phyloP scores from a whole-genome alignment of 495 filamentous ascomycete genomes.

The Sabuloglossum arenarium region DNA sequence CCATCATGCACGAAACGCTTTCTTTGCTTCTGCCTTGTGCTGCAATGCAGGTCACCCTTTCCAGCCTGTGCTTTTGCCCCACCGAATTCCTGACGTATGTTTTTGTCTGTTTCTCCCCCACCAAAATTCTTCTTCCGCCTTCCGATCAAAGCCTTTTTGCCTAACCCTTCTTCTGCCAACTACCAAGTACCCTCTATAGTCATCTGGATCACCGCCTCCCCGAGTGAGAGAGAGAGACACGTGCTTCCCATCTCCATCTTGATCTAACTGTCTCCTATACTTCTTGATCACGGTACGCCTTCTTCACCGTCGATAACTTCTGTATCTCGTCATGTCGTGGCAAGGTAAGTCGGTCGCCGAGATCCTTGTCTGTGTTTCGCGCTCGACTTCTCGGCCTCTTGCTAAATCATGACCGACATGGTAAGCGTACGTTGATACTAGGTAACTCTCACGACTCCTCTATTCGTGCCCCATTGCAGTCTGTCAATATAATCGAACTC shows the following conservation, averaged over 20 bases:
- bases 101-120: not conserved
- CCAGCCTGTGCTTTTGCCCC: not conserved
- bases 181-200: not conserved
- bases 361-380: conserved; percentile 3
- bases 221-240: not conserved
- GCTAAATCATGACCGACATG: not conserved
- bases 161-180: not conserved
- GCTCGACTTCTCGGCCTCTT: conserved; percentile 3
- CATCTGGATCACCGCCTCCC: not conserved
- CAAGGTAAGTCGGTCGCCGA: conserved; percentile 22
- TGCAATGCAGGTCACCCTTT: not conserved
- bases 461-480: conserved; percentile 9
- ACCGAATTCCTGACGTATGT: not conserved
- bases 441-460: conserved; percentile 24
- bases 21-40: not conserved
- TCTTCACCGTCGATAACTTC: not conserved
- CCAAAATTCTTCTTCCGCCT: not conserved
- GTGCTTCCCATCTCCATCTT: conserved; percentile 6
- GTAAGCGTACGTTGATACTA: conserved; percentile 45
- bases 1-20: not conserved
- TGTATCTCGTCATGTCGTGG: conserved; percentile 31
- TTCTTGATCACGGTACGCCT: not conserved
- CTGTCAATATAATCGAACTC: conserved; percentile 10
- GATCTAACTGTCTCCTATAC: not conserved
- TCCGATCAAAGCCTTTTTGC: not conserved